These are phyloP conservation scores for Cyberlindnera xishuangbannaensis DNA, from an alignment of 805 yeast genomes.

Conservation along the genomic window DNA sequence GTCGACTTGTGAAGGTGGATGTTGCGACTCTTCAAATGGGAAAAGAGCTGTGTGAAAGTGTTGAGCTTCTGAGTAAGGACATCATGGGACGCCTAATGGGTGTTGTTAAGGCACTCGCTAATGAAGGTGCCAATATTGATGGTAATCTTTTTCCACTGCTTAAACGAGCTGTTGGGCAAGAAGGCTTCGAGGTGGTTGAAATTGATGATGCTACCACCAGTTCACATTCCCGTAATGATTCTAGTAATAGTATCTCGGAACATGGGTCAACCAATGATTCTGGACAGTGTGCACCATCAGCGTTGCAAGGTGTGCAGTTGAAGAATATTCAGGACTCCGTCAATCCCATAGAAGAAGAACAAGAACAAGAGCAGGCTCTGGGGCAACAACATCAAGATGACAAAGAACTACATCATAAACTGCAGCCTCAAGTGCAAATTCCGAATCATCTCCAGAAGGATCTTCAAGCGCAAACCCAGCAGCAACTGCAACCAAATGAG, in stretches of 20 bases:
- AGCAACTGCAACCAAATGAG: too few relatives aligned
- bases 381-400: too few relatives aligned
- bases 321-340: conserved; percentile 1
- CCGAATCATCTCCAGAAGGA: too few relatives aligned
- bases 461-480: too few relatives aligned
- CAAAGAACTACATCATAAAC: too few relatives aligned
- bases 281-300: too few relatives aligned
- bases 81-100: conserved; percentile 12
- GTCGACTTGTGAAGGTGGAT: conserved; percentile 1
- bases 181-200: conserved; percentile 14
- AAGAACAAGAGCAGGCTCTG: not conserved
- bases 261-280: too few relatives aligned
- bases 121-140: conserved; percentile 5
- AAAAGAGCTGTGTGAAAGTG: conserved; percentile 4
- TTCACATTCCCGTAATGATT: too few relatives aligned
- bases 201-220: conserved; percentile 2
- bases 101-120: conserved; percentile 3
- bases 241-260: too few relatives aligned
- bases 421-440: too few relatives aligned
- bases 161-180: conserved; percentile 10
- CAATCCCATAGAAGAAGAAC: not conserved
- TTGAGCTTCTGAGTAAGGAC: conserved; percentile 7
- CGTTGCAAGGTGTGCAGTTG: too few relatives aligned
- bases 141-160: conserved; percentile 10
- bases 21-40: conserved; percentile 1